These are phyloP conservation scores for Calonectria hawksworthii DNA, from an alignment of 2,329 filamentous ascomycete genomes.

Conservation along the genomic window DNA sequence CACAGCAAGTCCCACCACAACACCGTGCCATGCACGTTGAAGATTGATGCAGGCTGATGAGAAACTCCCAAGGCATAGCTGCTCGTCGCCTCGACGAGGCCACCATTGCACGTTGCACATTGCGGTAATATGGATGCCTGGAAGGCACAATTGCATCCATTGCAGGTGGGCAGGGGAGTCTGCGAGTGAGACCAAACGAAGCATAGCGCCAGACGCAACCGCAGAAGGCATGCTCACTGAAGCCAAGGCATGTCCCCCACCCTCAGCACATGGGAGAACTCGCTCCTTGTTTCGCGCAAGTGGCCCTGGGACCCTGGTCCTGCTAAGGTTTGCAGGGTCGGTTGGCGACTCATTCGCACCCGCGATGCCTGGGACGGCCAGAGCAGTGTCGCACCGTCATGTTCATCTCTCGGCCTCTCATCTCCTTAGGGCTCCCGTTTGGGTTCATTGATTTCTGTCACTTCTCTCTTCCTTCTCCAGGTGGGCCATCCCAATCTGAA, in stretches of 20 bases:
- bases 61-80: not conserved
- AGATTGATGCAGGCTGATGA: not conserved
- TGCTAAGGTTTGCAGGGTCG: constrained; percentile 20
- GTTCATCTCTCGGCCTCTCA: constrained; percentile 5
- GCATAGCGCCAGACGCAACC: constrained; percentile 32
- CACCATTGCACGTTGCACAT: not conserved
- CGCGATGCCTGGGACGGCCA: not conserved
- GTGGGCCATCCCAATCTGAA: constrained; percentile 1
- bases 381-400: not conserved
- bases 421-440: not conserved
- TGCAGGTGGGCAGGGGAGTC: constrained; percentile 22
- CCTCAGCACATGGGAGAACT: constrained; percentile 9
- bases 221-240: constrained; percentile 20
- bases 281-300: constrained; percentile 5
- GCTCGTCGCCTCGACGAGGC: not conserved
- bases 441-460: not conserved
- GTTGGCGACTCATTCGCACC: constrained; percentile 12
- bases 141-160: constrained; percentile 20
- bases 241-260: constrained; percentile 17
- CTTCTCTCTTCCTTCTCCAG: constrained; percentile 7
- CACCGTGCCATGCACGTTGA: not conserved
- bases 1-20: not conserved
- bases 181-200: constrained; percentile 41
- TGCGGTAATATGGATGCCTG: constrained; percentile 16
- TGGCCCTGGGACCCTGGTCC: constrained; percentile 15